Conservation (phyloP, 208 protist species). For the Leishmania gerbilli region DNA sequence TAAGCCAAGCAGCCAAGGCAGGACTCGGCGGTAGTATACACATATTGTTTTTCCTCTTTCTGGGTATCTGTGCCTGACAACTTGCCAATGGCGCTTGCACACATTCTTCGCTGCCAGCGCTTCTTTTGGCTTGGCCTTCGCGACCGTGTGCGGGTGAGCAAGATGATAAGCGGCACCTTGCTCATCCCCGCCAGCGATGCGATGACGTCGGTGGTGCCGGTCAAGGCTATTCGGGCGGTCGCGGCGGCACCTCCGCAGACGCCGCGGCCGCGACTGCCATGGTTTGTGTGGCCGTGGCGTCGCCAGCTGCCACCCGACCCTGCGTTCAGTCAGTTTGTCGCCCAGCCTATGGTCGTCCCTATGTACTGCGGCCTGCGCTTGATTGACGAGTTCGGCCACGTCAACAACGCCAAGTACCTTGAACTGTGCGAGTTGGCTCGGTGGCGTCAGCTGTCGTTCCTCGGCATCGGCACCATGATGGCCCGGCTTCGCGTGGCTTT, state of each 20-base stretch:
- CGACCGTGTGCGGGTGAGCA: conserved; percentile 16
- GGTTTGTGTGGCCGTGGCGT: conserved; percentile 13
- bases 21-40: not conserved
- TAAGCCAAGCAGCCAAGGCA: not conserved
- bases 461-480: conserved; percentile 12
- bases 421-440: conserved; percentile 65
- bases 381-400: conserved; percentile 55
- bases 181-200: conserved; percentile 1
- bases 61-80: not conserved
- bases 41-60: not conserved
- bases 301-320: conserved; percentile 7
- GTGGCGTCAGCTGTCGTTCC: conserved; percentile 43
- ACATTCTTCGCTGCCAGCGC: conserved; percentile 18
- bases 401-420: conserved; percentile 79
- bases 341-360: conserved; percentile 13
- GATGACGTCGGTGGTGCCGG: conserved; percentile 7
- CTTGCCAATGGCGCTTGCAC: conserved; percentile 4
- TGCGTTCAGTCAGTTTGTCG: conserved; percentile 20
- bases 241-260: not conserved
- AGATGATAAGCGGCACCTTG: conserved; percentile 12
- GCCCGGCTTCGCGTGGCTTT: conserved; percentile 23
- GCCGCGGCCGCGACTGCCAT: not conserved
- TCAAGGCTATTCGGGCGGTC: conserved; percentile 1
- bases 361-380: conserved; percentile 59
- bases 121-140: conserved; percentile 25